Evolutionary conservation across 306 rosid genomes (phyloP).

Genomic region (Benincasa hispida): DNA sequence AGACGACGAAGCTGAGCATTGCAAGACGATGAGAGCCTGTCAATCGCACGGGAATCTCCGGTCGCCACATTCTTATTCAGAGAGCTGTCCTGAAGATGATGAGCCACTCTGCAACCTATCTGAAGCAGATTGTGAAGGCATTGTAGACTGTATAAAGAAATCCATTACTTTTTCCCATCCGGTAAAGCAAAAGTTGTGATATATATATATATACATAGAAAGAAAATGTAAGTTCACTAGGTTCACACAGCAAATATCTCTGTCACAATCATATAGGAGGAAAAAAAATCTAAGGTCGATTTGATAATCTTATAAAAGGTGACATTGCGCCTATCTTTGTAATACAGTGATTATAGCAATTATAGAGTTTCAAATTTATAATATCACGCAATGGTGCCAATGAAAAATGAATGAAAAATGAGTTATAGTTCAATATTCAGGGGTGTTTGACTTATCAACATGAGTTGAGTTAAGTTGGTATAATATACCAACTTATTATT

Average conservation of each 20-base stretch:
- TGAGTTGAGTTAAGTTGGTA: too few relatives aligned
- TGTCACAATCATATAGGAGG: neutral
- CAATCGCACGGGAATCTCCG: constrained; percentile 82
- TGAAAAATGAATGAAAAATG: too few relatives aligned
- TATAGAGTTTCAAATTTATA: neutral
- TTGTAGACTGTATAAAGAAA: constrained; percentile 70
- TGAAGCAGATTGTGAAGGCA: constrained; percentile 62
- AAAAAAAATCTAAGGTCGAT: neutral
- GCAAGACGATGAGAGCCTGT: constrained; percentile 97
- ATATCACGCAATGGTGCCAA: neutral
- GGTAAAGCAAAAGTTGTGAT: constrained; percentile 14
- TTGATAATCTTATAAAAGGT: neutral
- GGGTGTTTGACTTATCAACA: too few relatives aligned
- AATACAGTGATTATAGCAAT: neutral
- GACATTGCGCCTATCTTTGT: neutral
- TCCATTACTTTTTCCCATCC: constrained; percentile 40
- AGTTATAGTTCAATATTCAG: too few relatives aligned
- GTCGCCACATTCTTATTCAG: constrained; percentile 69
- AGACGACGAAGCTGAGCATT: constrained; percentile 97
- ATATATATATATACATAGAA: neutral
- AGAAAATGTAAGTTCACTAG: neutral
- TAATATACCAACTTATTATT: too few relatives aligned
- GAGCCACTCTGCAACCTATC: constrained; percentile 20
- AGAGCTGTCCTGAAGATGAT: constrained; percentile 27
- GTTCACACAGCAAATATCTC: neutral